Base-by-base conservation (phyloP, 768 basidiomycete species). In the Xerocomus spinulosus region DNA sequence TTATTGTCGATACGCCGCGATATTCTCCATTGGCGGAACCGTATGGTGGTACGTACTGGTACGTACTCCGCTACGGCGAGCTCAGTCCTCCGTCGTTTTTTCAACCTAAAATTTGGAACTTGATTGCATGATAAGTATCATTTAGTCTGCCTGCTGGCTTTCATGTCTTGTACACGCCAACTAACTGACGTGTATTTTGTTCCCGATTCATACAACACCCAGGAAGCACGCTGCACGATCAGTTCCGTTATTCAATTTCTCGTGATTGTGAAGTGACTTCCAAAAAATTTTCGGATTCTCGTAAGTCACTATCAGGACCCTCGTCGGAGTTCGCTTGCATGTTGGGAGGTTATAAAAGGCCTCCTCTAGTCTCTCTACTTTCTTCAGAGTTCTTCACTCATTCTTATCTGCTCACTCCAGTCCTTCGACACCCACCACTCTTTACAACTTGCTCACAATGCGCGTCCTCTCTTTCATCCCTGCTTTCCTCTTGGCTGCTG, bases 381-480 rank as follows among this genome's bases (percentile, higher is more conserved):
- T 30, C 14, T 30, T 33, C 51, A 55, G 42, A 49, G 42, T 46
- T 42, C 10, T n/a, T 13, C 1, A 37, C 38, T 48, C 51, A 1
- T 42, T 21, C 42, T 36, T 17, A 0, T 34, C 26, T 30, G 2
- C 20, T 20, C 3, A 4, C 34, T 18, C 13, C 23, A 21, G 35
- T 24, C 20, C 29, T 28, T 42, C 39, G 6, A 38, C 21, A 44
- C 48, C 49, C 50, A 43, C 51, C 59, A 18, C 49, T 52, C 53
- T 33, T 50, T 54, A 49, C 38, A 44, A 5, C 52, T 36, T 18
- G 45, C 38, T 50, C 45, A 52, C 41, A 29, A 61, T 61, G 59
- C 60, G 59, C 37, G 56, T 62, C 54, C 60, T 61, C 47, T 61
- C 60, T 8, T 58, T 62, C 0, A 56, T 61, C 45, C 56, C 60